Evolutionary conservation across 2,329 filamentous ascomycete species (phyloP).

Genomic region (Sclerotinia minor): DNA sequence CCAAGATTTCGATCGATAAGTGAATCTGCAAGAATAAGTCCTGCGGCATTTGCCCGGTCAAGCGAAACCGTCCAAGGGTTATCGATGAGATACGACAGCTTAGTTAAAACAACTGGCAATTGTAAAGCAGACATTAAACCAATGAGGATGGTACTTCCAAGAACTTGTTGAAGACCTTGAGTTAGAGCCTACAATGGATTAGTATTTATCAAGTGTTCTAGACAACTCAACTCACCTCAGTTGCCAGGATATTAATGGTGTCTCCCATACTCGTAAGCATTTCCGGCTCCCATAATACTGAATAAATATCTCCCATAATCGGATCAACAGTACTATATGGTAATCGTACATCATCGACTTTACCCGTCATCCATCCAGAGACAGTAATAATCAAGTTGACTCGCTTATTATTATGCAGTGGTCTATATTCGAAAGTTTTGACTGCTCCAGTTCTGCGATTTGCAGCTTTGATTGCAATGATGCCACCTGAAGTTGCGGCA

Average conservation of each 20-base stretch:
- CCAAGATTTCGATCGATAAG: slow-evolving; percentile 89
- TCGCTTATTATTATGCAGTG: slow-evolving; percentile 95
- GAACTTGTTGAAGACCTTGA: slow-evolving; percentile 90
- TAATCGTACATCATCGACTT: slow-evolving; percentile 91
- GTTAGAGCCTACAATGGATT: slow-evolving; percentile 72
- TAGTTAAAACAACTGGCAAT: slow-evolving; percentile 87
- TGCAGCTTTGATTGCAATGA: slow-evolving; percentile 85
- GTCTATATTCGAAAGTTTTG: slow-evolving; percentile 94
- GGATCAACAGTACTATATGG: slow-evolving; percentile 96
- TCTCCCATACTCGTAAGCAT: slow-evolving; percentile 98
- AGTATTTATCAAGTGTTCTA: slow-evolving; percentile 27
- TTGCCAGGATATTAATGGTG: slow-evolving; percentile 97
- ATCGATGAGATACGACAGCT: slow-evolving; percentile 93
- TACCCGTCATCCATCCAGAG: slow-evolving; percentile 98
- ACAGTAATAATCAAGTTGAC: slow-evolving; percentile 95
- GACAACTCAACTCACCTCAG: slow-evolving; percentile 64
- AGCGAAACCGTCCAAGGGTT: slow-evolving; percentile 98
- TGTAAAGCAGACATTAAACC: slow-evolving; percentile 90
- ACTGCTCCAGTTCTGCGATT: slow-evolving; percentile 85
- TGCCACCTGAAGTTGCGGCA: slow-evolving; percentile 80
- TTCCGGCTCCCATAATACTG: slow-evolving; percentile 94
- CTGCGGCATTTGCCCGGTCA: slow-evolving; percentile 82
- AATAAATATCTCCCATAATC: slow-evolving; percentile 98
- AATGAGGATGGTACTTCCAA: slow-evolving; percentile 85
- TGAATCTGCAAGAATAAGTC: slow-evolving; percentile 91